Conservation (phyloP, 495 filamentous ascomycete genomes). For the Jackrogersella multiformis region DNA sequence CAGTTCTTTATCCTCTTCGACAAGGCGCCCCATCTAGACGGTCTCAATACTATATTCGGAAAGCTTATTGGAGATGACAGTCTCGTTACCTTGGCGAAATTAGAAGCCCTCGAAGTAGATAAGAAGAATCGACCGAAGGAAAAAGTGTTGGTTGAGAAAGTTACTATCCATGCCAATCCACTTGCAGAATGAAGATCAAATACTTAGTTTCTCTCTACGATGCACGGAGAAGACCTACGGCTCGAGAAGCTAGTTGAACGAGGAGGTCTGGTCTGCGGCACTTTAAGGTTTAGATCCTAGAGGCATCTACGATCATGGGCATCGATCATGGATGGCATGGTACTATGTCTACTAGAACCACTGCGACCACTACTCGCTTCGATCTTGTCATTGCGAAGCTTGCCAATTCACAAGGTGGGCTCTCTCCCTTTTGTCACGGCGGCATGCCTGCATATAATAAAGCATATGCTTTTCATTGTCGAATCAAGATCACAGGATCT, state of each 20-base stretch:
- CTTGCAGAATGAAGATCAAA: constrained; percentile 69
- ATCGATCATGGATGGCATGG: background rate
- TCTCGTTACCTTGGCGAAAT: constrained; percentile 72
- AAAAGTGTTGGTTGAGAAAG: constrained; percentile 70
- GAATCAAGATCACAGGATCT: background rate
- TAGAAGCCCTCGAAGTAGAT: constrained; percentile 83
- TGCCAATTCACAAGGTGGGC: background rate
- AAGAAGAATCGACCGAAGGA: constrained; percentile 88
- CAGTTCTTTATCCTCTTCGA: constrained; percentile 95
- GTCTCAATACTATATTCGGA: constrained; percentile 93
- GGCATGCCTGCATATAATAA: background rate
- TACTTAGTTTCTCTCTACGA: background rate
- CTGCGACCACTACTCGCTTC: background rate
- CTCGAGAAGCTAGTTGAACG: background rate
- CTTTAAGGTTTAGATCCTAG: background rate
- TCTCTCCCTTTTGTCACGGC: background rate
- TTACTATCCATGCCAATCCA: constrained; percentile 95
- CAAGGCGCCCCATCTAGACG: constrained; percentile 89
- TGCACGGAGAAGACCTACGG: background rate
- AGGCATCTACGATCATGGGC: background rate
- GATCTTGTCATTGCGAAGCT: background rate
- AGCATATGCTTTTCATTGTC: background rate
- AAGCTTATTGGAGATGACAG: constrained; percentile 74
- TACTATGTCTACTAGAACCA: no score
- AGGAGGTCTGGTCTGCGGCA: background rate